A percentile compares a stretch with the other conserved stretches of the same genome.
Conservation (phyloP, 192 early-diverging fungal species). For the Podila horticola region DNA sequence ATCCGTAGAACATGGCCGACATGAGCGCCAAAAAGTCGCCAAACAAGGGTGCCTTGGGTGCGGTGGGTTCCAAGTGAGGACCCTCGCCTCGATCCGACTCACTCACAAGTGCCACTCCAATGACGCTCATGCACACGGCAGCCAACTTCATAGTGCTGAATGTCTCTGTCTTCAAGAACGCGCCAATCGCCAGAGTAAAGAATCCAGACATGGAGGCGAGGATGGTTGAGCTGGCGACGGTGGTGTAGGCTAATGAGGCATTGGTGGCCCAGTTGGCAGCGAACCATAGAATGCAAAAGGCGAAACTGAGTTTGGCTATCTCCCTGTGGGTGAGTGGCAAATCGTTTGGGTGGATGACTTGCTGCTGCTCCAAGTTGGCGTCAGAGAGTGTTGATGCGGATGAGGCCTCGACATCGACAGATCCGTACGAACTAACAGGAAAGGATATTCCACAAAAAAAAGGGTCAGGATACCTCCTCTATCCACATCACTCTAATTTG, state of each 20-base stretch:
- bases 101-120: slow-evolving; percentile 73
- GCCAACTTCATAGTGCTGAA: slow-evolving; percentile 62
- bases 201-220: slow-evolving; percentile 79
- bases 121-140: slow-evolving; percentile 70
- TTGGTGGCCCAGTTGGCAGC: slow-evolving; percentile 80
- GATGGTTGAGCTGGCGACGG: slow-evolving; percentile 81
- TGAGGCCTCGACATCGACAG: background rate
- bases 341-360: background rate
- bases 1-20: slow-evolving; percentile 81
- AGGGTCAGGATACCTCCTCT: background rate
- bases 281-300: slow-evolving; percentile 86
- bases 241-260: slow-evolving; percentile 78
- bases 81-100: slow-evolving; percentile 52
- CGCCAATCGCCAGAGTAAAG: slow-evolving; percentile 78
- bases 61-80: background rate
- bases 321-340: slow-evolving; percentile 38
- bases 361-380: background rate
- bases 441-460: background rate
- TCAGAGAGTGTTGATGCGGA: slow-evolving; percentile 1
- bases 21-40: slow-evolving; percentile 78
- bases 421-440: background rate
- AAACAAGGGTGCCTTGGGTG: slow-evolving; percentile 58
- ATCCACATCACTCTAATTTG: background rate
- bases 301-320: slow-evolving; percentile 68
- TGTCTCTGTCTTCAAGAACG: slow-evolving; percentile 65